Conservation (phyloP, 1,284 basidiomycete species). For the Sporisorium sorghi region DNA sequence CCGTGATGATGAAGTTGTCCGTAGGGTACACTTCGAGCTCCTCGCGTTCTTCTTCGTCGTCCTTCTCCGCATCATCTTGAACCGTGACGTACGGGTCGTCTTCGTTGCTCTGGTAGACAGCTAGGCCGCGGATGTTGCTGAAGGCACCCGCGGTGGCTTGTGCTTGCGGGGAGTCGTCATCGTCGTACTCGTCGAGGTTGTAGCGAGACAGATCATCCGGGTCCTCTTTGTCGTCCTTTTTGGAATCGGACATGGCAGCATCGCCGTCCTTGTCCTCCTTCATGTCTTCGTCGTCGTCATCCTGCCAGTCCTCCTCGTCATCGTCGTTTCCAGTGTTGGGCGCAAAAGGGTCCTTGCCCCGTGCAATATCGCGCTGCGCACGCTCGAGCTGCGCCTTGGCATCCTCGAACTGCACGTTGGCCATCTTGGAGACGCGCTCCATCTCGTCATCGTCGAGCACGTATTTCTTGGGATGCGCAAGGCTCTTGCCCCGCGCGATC, state of each 20-base stretch:
- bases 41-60: conserved; percentile 83
- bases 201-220: conserved; percentile 88
- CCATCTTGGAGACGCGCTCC: conserved; percentile 87
- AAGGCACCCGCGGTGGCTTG: conserved; percentile 78
- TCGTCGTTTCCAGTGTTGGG: conserved; percentile 50
- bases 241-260: conserved; percentile 70
- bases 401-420: conserved; percentile 87
- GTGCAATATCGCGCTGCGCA: conserved; percentile 57
- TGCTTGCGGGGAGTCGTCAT: conserved; percentile 75
- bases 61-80: conserved; percentile 78
- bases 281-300: conserved; percentile 68
- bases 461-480: conserved; percentile 85
- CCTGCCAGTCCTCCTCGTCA: conserved; percentile 48
- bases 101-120: conserved; percentile 88
- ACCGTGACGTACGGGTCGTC: conserved; percentile 98
- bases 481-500: conserved; percentile 85
- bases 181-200: conserved; percentile 92
- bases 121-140: conserved; percentile 93
- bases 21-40: conserved; percentile 89
- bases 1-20: conserved; percentile 91
- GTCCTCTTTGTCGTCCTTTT: conserved; percentile 67
- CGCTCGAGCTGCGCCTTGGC: conserved; percentile 83
- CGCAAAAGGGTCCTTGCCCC: conserved; percentile 53
- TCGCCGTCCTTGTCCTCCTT: conserved; percentile 75
- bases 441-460: conserved; percentile 90